Evolutionary conservation across 192 early-diverging fungal species (phyloP).

Genomic region (Anaeromyces robustus): DNA sequence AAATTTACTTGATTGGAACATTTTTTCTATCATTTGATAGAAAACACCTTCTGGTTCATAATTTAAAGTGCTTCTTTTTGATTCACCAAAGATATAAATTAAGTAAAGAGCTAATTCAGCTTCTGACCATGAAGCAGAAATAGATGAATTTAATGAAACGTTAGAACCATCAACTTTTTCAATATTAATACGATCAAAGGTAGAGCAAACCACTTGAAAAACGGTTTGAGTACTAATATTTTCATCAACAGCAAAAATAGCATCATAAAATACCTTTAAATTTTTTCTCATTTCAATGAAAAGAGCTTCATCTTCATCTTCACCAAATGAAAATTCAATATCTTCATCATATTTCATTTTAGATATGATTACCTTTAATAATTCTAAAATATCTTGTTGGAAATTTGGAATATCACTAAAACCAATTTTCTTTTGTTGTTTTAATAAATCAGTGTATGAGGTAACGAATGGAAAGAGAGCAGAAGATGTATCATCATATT

Average conservation of each 20-base stretch:
- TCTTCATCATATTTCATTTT: conserved; percentile 89
- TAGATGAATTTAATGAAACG: neutral
- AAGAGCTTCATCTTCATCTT: conserved; percentile 60
- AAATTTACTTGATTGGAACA: conserved; percentile 42
- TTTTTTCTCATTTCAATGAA: conserved; percentile 54
- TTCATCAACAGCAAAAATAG: conserved; percentile 53
- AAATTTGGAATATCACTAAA: conserved; percentile 17
- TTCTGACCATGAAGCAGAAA: conserved; percentile 40
- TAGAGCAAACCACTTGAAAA: conserved; percentile 38
- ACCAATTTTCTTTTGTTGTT: conserved; percentile 22
- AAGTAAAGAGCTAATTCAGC: conserved; percentile 60
- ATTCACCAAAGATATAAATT: conserved; percentile 55
- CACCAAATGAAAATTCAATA: conserved; percentile 52
- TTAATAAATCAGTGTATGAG: conserved; percentile 48
- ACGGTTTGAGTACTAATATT: conserved; percentile 38
- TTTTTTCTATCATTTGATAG: conserved; percentile 38
- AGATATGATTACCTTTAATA: conserved; percentile 50
- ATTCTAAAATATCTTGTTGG: conserved; percentile 25
- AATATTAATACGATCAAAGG: conserved; percentile 38
- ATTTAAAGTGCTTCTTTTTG: conserved; percentile 9
- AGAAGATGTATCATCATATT: conserved; percentile 67
- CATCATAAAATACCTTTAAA: conserved; percentile 54
- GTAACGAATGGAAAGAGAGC: conserved; percentile 63
- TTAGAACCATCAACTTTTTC: conserved; percentile 20
- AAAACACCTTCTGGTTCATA: conserved; percentile 13